phyloP scores from a whole-genome alignment of 2,329 filamentous ascomycete species.

The Mycocentrospora acerina region DNA sequence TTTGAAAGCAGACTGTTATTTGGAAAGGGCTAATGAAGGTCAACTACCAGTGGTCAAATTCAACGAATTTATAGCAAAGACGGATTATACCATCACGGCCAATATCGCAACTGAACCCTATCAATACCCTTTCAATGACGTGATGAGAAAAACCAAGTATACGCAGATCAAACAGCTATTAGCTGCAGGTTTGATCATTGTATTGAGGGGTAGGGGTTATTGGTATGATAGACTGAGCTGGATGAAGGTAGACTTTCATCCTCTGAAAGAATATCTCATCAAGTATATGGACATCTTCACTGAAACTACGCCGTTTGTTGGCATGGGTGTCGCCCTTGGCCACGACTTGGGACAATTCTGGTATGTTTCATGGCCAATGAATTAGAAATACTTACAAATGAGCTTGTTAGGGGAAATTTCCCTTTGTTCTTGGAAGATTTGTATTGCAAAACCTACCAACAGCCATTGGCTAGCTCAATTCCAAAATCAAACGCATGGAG shows the following conservation, averaged over 20 bases:
- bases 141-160: conserved; percentile 4
- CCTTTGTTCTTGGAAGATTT: conserved; percentile 2
- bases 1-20: no score
- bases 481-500: conserved; percentile 24
- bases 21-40: not conserved
- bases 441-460: conserved; percentile 8
- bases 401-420: conserved; percentile 2
- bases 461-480: conserved; percentile 12
- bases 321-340: conserved; percentile 8
- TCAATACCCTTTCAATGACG: conserved; percentile 4
- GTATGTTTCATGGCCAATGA: not conserved
- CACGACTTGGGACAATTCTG: conserved; percentile 4
- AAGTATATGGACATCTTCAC: not conserved
- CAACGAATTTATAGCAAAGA: conserved; percentile 2
- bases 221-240: conserved; percentile 2
- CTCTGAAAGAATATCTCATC: conserved; percentile 5
- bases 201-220: conserved; percentile 8
- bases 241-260: conserved; percentile 7
- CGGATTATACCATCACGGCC: conserved; percentile 1
- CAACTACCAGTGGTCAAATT: not conserved
- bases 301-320: conserved; percentile 7
- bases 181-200: conserved; percentile 3
- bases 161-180: not conserved
- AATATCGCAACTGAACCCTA: not conserved
- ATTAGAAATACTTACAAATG: not conserved